Conservation (phyloP, 352 stramenopile genomes). For the Globisporangium emineosum region DNA sequence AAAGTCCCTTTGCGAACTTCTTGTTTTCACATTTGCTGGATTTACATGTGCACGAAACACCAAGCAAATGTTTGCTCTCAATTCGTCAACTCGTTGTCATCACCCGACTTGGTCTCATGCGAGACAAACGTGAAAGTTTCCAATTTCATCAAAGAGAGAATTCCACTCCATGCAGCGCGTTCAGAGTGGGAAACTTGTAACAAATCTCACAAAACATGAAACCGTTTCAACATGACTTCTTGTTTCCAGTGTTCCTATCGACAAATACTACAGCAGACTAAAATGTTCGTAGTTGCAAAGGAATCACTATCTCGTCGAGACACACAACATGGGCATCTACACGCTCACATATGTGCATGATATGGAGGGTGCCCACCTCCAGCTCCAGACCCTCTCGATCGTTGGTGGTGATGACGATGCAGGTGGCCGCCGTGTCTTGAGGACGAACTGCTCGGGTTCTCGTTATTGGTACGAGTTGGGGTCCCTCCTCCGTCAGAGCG, state of each 20-base stretch:
- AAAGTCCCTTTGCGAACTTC: neutral
- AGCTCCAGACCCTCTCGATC: neutral
- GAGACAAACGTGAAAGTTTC: too few species aligned
- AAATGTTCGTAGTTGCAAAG: neutral
- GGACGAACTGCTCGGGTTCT: neutral
- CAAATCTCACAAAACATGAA: neutral
- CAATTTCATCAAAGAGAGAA: too few species aligned
- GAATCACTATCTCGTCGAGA: neutral
- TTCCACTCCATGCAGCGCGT: neutral
- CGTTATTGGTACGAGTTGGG: neutral
- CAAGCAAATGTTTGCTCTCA: too few species aligned
- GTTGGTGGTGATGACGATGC: conserved; percentile 17
- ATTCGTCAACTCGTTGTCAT: too few species aligned
- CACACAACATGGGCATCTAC: neutral
- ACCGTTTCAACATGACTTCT: neutral
- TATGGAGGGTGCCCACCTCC: conserved; percentile 4
- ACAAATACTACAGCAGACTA: neutral
- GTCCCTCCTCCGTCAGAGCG: neutral
- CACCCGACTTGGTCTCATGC: too few species aligned
- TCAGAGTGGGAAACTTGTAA: too few species aligned
- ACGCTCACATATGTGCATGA: neutral
- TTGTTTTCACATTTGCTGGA: neutral
- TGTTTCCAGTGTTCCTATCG: neutral
- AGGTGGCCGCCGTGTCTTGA: conserved; percentile 13
- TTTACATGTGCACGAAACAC: neutral